Base-by-base conservation (phyloP, 2,329 filamentous ascomycete genomes). In the Neopestalotiopsis clavispora region DNA sequence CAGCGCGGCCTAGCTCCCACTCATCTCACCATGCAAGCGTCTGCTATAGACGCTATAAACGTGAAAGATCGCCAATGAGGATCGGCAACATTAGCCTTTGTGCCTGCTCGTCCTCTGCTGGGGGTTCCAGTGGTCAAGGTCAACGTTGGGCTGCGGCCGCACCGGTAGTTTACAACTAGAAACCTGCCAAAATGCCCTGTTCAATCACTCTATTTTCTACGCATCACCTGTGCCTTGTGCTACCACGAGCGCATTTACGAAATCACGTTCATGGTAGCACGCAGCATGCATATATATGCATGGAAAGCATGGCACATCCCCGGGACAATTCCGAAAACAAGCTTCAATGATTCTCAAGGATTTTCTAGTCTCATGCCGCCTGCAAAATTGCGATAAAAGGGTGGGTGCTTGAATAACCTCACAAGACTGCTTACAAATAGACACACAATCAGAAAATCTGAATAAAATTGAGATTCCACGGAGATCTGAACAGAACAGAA, bases 21-120 rank as follows among this genome's bases (percentile, higher is more conserved):
- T 14, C 23, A 64, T 7, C 28, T 52, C 45, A n/a, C 61, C 34
- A 42, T 40, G 40, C 40, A 28, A 42, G 40, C 38, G 14, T 42
- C n/a, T 62, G 59, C 57, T 20, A 14, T 14, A 23, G 12, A 32
- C 57, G 20, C 59, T 40, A 45, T 34, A 32, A 49, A 14, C 40
- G n/a, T 23, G 2, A 28, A 12, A 52, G 45, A 52, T 52, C 45
- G 45, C 20, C 45, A 52, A 49, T 64, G 61, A 64, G 40, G 61
- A 64, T 64, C 61, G 61, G 20, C 61, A 64, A 62, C 23, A 30
- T 62, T 62, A 62, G 32, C 59, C 32, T 30, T 62, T 28, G 30
- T 14, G 14, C 13, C 23, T 9, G 23, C 57, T 52, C 20, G 17
- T n/a, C 20, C 45, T n/a, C 17, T 17, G 45, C 20, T 17, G 45